These are phyloP conservation scores for Lepidium africanum DNA, from an alignment of 345 rosid genomes.

Conservation along the genomic window DNA sequence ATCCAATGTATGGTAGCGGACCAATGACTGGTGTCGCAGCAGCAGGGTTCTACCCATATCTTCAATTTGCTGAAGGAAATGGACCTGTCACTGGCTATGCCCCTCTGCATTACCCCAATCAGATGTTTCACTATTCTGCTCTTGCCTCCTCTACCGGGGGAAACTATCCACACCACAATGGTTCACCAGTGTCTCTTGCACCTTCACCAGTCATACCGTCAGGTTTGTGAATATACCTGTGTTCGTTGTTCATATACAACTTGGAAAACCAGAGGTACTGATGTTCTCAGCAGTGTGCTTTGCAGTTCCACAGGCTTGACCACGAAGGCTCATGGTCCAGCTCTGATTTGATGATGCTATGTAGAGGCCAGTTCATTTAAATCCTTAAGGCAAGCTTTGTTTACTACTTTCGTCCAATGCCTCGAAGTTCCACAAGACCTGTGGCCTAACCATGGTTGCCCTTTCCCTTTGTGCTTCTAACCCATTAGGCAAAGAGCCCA, in stretches of 20 bases:
- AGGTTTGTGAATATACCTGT: slow-evolving; percentile 36
- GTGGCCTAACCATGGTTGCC: slow-evolving; percentile 87
- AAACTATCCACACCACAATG: slow-evolving; percentile 66
- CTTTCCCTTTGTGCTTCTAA: slow-evolving; percentile 31
- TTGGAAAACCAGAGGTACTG: slow-evolving; percentile 31
- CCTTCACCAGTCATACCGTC: slow-evolving; percentile 78
- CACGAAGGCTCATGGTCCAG: slow-evolving; percentile 47
- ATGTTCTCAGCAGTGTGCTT: slow-evolving; percentile 91
- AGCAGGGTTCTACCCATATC: slow-evolving; percentile 71
- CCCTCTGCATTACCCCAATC: slow-evolving; percentile 70
- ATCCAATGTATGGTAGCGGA: slow-evolving; percentile 67
- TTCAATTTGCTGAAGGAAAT: slow-evolving; percentile 69
- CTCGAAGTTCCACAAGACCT: slow-evolving; percentile 47
- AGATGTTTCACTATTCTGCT: slow-evolving; percentile 68
- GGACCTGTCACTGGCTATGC: slow-evolving; percentile 54
- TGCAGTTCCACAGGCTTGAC: slow-evolving; percentile 98
- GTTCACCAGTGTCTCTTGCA: slow-evolving; percentile 70
- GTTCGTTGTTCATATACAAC: background rate
- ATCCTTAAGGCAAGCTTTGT: slow-evolving; percentile 20
- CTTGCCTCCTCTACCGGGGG: slow-evolving; percentile 42
- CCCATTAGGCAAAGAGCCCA: slow-evolving; percentile 36
- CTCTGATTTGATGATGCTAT: slow-evolving; percentile 63
- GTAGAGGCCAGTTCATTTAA: slow-evolving; percentile 23
- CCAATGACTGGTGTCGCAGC: slow-evolving; percentile 54
- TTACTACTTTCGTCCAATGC: slow-evolving; percentile 24